Evolutionary conservation across 2,329 filamentous ascomycete genomes (phyloP), one percentile per base, ranked within the genome.

Genomic region (Elsinoe ampelina): DNA sequence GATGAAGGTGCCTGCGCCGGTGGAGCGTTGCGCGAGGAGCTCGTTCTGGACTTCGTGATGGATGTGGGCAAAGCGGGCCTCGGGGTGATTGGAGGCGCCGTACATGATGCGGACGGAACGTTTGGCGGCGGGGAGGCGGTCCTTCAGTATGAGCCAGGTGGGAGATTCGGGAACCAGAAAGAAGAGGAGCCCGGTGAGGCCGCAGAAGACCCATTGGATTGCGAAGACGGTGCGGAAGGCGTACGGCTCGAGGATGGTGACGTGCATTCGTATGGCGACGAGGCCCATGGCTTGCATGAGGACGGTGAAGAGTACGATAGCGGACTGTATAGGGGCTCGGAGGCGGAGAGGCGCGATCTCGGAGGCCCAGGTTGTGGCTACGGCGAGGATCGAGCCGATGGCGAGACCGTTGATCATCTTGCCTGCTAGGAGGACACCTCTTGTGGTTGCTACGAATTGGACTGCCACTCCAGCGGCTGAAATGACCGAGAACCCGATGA

Each of bases 261-360:
- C 58, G 43, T 66, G 60, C 15, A 64, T 65, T 55, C 69, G 76
- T 17, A 78, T 71, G 11, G 75, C 70, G 3, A 67, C 64, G 4
- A 73, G 68, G 1, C 76, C 77, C 7, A 76, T 67, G n/a, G 79
- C 65, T 63, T 79, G 75, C 7, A 76, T 77, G 0, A 78, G 59
- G 2, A 78, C 68, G 19, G 72, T 76, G 62, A 79, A 77, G 2
- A 73, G 72, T 52, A 78, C 74, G 45, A 78, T 70, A 1, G 75
- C 74, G 61, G 79, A 71, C 17, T 47, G 42, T 1, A 73, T 68
- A 0, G 76, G 71, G 1, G 74, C 77, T 32, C 77, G 70, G 6
- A 80, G 67, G 2, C 65, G 67, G 0, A 72, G 68, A 0, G 77
- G 76, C 1, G 75, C 64, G 15, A 77, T 73, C 60, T 80, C 77